Percentiles rank a stretch among this genome's conserved stretches.
Evolutionary conservation across 257 asterid genomes (phyloP).

Genomic region (Forsythia suspensa): DNA sequence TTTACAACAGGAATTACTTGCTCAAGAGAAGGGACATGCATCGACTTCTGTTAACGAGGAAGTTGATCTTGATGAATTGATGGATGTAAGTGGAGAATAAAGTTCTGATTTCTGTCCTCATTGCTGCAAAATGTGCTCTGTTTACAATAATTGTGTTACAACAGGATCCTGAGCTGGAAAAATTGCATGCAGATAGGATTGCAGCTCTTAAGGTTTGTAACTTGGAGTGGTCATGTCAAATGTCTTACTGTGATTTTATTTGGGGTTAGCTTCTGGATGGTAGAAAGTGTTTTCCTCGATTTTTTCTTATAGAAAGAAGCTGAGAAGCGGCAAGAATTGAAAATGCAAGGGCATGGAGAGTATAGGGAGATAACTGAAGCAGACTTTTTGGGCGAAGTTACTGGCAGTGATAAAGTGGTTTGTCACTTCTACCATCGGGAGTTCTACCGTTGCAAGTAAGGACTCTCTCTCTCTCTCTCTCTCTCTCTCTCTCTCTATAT

Average conservation of each 20-base stretch:
- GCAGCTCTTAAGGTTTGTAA: slow-evolving; percentile 80
- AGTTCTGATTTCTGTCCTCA: slow-evolving; percentile 12
- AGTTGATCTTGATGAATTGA: slow-evolving; percentile 89
- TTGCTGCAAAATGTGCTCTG: background rate
- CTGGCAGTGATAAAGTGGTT: slow-evolving; percentile 71
- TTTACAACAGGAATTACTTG: slow-evolving; percentile 60
- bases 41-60: slow-evolving; percentile 61
- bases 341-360: slow-evolving; percentile 91
- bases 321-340: slow-evolving; percentile 82
- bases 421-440: slow-evolving; percentile 97
- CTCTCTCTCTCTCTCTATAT: background rate
- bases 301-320: slow-evolving; percentile 73
- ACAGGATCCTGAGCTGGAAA: slow-evolving; percentile 98
- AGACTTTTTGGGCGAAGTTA: slow-evolving; percentile 95
- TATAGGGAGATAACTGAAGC: slow-evolving; percentile 88
- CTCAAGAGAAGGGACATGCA: slow-evolving; percentile 61
- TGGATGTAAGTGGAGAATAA: slow-evolving; percentile 71
- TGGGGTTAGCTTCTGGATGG: slow-evolving; percentile 13
- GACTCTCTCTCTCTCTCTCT: background rate
- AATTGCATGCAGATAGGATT: slow-evolving; percentile 94
- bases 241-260: background rate
- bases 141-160: slow-evolving; percentile 15
- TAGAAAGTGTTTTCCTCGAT: slow-evolving; percentile 6
- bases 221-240: too few species aligned
- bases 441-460: slow-evolving; percentile 99